phyloP scores from a whole-genome alignment of 805 yeast species.

The Candida bentonensis region DNA sequence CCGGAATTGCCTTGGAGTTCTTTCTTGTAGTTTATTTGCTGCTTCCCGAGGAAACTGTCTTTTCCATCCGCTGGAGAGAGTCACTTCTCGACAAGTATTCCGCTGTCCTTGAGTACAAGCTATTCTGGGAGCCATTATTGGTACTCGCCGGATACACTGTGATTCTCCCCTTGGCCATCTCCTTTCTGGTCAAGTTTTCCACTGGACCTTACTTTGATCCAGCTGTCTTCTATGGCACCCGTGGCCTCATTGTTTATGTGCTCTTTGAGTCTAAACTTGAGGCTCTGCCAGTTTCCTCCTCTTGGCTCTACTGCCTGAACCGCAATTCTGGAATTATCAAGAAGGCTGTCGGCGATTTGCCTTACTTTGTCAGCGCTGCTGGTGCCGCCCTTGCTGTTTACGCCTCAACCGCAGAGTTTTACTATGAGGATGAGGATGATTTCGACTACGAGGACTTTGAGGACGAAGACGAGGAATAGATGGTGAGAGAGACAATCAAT shows the following conservation, averaged over 20 bases:
- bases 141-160: slow-evolving; percentile 14
- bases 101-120: slow-evolving; percentile 2
- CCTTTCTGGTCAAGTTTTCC: slow-evolving; percentile 23
- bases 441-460: neutral
- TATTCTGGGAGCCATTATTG: slow-evolving; percentile 16
- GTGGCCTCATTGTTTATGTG: slow-evolving; percentile 28
- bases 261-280: slow-evolving; percentile 11
- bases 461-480: neutral
- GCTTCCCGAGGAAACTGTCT: slow-evolving; percentile 6
- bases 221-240: slow-evolving; percentile 35
- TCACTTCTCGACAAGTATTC: slow-evolving; percentile 4
- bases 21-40: slow-evolving; percentile 5
- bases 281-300: slow-evolving; percentile 17
- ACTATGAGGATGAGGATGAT: neutral
- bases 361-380: slow-evolving; percentile 18
- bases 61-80: slow-evolving; percentile 3
- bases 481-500: neutral
- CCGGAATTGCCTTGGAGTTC: slow-evolving; percentile 7
- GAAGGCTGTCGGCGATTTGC: slow-evolving; percentile 22
- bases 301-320: slow-evolving; percentile 5
- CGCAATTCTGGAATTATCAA: slow-evolving; percentile 6
- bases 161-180: slow-evolving; percentile 16
- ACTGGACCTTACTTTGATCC: slow-evolving; percentile 31
- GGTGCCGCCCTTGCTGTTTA: slow-evolving; percentile 26
- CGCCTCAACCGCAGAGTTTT: slow-evolving; percentile 14